Evolutionary conservation across 1,139 yeast species (phyloP).

Genomic region (Suhomyces wounanorum): DNA sequence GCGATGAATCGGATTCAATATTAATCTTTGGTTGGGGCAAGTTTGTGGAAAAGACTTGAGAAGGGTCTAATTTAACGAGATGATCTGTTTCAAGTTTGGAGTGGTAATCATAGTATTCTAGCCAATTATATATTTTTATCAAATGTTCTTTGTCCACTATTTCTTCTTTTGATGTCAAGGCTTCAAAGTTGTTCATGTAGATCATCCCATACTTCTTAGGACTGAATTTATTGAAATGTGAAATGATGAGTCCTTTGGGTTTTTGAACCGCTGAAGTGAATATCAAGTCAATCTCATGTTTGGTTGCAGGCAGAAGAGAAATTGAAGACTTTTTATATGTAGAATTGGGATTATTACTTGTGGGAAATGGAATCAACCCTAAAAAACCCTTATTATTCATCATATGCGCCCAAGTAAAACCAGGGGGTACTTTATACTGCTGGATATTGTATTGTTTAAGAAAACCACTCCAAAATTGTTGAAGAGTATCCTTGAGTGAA

Average conservation of each 20-base stretch:
- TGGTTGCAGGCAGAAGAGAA: constrained; percentile 20
- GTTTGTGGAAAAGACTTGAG: constrained; percentile 21
- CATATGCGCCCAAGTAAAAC: constrained; percentile 40
- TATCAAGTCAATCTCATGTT: constrained; percentile 24
- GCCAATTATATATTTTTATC: constrained; percentile 32
- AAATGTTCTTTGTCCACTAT: constrained; percentile 20
- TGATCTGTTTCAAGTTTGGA: constrained; percentile 26
- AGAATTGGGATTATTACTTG: background rate
- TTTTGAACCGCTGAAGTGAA: constrained; percentile 6
- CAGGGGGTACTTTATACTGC: constrained; percentile 25
- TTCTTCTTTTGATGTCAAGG: constrained; percentile 10
- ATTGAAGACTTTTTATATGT: constrained; percentile 36
- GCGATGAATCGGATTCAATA: background rate
- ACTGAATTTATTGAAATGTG: constrained; percentile 24
- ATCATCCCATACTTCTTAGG: constrained; percentile 41
- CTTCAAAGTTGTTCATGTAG: constrained; percentile 19
- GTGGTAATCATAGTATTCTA: constrained; percentile 38
- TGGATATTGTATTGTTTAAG: constrained; percentile 30
- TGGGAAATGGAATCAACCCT: constrained; percentile 23
- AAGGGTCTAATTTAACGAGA: constrained; percentile 20
- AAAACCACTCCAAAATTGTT: constrained; percentile 36
- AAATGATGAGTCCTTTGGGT: constrained; percentile 32
- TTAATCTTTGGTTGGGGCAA: constrained; percentile 12
- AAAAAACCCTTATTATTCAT: constrained; percentile 41
- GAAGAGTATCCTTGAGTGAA: constrained; percentile 21